Conservation (phyloP, 345 rosid genomes). For the Hibiscus syriacus region DNA sequence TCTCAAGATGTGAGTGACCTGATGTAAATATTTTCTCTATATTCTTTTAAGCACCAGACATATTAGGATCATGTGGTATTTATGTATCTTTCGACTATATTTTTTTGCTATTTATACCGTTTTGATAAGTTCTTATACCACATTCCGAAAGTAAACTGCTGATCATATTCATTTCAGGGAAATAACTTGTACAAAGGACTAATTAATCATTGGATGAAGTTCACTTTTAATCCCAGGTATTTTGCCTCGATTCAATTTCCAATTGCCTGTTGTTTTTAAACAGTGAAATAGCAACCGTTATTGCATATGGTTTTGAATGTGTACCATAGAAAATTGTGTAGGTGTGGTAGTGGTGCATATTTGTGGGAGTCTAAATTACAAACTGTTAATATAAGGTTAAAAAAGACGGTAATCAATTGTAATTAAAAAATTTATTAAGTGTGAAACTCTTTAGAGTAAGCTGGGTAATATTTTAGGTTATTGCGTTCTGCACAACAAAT, state of each 20-base stretch:
- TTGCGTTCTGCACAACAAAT: no score
- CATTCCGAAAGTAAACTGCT: background rate
- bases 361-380: no score
- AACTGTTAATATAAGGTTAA: no score
- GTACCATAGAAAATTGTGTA: background rate
- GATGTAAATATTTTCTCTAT: no score
- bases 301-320: background rate
- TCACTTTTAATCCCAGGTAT: constrained; percentile 95
- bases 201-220: constrained; percentile 92
- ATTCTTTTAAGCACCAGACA: no score
- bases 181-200: constrained; percentile 76
- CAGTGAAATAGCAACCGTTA: background rate
- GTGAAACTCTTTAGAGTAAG: no score
- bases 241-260: constrained; percentile 7
- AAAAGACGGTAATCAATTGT: no score
- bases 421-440: no score
- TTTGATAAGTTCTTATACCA: background rate
- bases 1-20: no score
- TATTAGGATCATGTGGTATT: no score
- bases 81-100: no score
- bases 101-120: background rate
- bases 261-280: background rate
- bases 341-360: background rate
- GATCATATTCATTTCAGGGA: constrained; percentile 42
- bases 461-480: no score